These are phyloP conservation scores for Dichotomocladium elegans DNA, from an alignment of 371 early-diverging fungal species.

Conservation along the genomic window DNA sequence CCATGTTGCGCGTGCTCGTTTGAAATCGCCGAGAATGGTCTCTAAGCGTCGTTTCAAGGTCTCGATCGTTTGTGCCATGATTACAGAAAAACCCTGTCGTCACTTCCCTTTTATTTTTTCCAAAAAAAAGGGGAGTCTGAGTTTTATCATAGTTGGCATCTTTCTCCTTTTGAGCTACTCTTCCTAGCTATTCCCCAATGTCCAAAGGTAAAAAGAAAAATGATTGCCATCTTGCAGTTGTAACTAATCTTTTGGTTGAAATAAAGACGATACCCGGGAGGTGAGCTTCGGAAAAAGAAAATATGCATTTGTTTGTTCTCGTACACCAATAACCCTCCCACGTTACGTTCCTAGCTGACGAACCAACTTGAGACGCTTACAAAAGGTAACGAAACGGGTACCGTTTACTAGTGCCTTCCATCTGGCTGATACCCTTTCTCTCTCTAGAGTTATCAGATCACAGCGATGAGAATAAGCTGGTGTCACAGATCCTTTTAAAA, in stretches of 20 bases:
- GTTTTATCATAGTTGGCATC: neutral
- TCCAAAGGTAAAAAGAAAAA: neutral
- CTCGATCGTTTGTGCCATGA: conserved; percentile 28
- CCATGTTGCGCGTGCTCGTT: conserved; percentile 31
- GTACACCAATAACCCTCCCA: neutral
- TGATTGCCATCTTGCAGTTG: neutral
- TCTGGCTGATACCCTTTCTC: too few species aligned
- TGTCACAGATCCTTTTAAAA: conserved; percentile 19
- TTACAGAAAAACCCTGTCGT: neutral
- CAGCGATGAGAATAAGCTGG: conserved; percentile 13
- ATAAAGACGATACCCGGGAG: neutral
- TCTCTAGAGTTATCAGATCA: conserved; percentile 10
- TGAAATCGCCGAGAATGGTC: conserved; percentile 31
- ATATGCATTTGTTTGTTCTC: too few species aligned
- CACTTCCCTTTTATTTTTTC: too few species aligned
- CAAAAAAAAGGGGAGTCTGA: neutral
- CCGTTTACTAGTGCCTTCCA: too few species aligned
- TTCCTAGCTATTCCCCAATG: neutral
- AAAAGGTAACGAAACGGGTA: too few species aligned
- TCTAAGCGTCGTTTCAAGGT: conserved; percentile 31
- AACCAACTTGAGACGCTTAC: neutral
- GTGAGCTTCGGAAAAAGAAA: too few species aligned
- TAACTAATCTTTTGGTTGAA: neutral
- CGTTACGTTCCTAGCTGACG: neutral
- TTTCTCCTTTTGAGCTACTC: neutral